Percentiles rank a stretch among this genome's conserved stretches.
phyloP scores from a whole-genome alignment of 2,329 filamentous ascomycete species.

The Pseudogymnoascus sp. region DNA sequence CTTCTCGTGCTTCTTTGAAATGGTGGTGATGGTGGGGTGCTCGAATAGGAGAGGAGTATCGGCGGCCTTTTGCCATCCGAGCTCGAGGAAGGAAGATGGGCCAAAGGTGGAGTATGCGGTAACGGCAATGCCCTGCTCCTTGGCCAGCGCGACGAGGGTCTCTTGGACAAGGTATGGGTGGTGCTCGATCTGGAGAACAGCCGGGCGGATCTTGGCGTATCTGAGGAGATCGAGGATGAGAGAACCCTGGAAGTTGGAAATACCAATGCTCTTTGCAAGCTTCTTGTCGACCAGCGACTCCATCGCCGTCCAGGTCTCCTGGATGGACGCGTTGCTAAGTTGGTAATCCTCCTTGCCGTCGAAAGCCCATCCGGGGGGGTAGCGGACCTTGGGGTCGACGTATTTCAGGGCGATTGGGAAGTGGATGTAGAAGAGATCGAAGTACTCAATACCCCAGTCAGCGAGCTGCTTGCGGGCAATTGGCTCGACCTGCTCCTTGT shows the following conservation, averaged over 20 bases:
- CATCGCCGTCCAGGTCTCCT: slow-evolving; percentile 77
- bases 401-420: slow-evolving; percentile 83
- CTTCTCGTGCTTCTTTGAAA: slow-evolving; percentile 63
- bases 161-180: slow-evolving; percentile 79
- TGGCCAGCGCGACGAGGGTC: slow-evolving; percentile 59
- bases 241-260: slow-evolving; percentile 75
- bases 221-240: slow-evolving; percentile 71
- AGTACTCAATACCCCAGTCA: slow-evolving; percentile 81
- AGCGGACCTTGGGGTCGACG: slow-evolving; percentile 68
- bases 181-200: slow-evolving; percentile 80
- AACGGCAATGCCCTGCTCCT: slow-evolving; percentile 61
- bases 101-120: slow-evolving; percentile 83
- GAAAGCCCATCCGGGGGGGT: slow-evolving; percentile 71
- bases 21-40: slow-evolving; percentile 51
- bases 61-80: slow-evolving; percentile 60
- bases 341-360: slow-evolving; percentile 54
- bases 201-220: slow-evolving; percentile 65
- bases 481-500: slow-evolving; percentile 64
- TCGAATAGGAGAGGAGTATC: slow-evolving; percentile 62
- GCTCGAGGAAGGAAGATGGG: slow-evolving; percentile 68
- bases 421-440: slow-evolving; percentile 83
- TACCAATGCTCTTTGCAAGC: slow-evolving; percentile 64
- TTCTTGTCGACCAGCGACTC: slow-evolving; percentile 62
- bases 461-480: slow-evolving; percentile 69
- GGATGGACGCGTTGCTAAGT: slow-evolving; percentile 60